phyloP scores from a whole-genome alignment of 345 rosid genomes.

The Melaleuca alternifolia region DNA sequence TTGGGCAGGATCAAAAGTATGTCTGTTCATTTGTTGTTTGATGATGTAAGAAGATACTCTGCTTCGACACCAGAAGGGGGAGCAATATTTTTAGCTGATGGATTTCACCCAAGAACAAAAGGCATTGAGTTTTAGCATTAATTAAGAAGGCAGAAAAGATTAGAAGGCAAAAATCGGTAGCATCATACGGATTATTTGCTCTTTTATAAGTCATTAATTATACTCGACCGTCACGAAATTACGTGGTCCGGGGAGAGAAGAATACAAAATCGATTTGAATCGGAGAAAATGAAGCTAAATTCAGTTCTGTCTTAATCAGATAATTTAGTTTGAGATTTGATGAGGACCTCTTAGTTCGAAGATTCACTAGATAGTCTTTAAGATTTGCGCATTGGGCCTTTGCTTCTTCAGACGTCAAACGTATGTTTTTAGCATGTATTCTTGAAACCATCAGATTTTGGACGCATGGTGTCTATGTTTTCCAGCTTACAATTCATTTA shows the following conservation, averaged over 20 bases:
- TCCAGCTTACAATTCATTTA: neutral
- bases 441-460: neutral
- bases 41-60: neutral
- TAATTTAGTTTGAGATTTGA: neutral
- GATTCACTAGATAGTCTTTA: neutral
- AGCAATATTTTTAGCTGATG: neutral
- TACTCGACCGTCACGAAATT: neutral
- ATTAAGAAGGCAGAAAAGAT: neutral
- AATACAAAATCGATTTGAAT: neutral
- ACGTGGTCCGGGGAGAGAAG: neutral
- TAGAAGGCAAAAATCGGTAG: neutral
- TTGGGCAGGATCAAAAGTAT: neutral
- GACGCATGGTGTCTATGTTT: neutral
- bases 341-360: neutral
- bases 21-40: neutral
- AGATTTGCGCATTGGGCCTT: neutral
- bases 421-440: neutral
- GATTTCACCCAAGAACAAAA: neutral
- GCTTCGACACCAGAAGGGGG: neutral
- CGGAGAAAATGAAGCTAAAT: neutral
- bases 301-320: neutral
- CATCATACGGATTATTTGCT: neutral
- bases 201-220: neutral
- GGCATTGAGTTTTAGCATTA: no score
- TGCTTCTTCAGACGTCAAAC: neutral